Conservation (phyloP, 2,329 filamentous ascomycete species). For the Phialocephala sp. region DNA sequence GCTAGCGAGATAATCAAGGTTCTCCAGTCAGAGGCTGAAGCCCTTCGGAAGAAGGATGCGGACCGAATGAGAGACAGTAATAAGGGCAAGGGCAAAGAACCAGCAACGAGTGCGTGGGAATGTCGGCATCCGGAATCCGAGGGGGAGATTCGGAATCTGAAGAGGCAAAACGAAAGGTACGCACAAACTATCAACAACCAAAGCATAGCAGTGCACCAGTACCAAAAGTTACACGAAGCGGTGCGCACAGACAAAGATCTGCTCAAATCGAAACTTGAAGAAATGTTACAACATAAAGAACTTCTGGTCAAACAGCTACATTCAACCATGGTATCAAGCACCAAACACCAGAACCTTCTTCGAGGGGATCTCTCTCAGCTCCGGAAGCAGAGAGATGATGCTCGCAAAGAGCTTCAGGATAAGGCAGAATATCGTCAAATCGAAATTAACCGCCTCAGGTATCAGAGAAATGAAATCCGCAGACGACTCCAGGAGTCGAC, state of each 20-base stretch:
- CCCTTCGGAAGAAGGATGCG: too few relatives aligned
- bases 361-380: neutral
- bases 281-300: neutral
- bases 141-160: too few relatives aligned
- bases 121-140: too few relatives aligned
- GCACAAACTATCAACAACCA: too few relatives aligned
- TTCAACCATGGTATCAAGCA: neutral
- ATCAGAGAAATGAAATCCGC: neutral
- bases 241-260: neutral
- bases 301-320: neutral
- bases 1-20: neutral
- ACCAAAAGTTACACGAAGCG: neutral
- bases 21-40: neutral
- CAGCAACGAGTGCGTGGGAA: too few relatives aligned
- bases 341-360: neutral
- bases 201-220: neutral
- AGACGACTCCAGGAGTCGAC: neutral
- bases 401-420: neutral
- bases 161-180: too few relatives aligned
- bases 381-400: neutral
- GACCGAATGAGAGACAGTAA: too few relatives aligned
- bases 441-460: neutral
- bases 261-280: neutral
- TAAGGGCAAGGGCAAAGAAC: too few relatives aligned
- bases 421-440: neutral